A percentile compares a stretch with the other conserved stretches of the same genome.
phyloP scores from a whole-genome alignment of 306 rosid species.

The Castanopsis chinensis region DNA sequence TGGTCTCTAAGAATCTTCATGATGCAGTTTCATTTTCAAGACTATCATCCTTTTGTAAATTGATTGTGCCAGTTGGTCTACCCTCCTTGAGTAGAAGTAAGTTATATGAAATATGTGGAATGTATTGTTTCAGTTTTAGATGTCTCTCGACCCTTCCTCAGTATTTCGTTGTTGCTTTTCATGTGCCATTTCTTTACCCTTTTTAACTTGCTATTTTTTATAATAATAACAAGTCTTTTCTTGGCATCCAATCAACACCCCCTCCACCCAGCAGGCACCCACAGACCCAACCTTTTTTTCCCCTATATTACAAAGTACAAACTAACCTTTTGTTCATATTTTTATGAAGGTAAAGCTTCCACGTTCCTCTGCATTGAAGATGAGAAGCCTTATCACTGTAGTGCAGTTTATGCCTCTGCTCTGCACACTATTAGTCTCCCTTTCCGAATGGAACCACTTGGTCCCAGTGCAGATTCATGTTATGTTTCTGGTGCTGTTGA shows the following conservation, averaged over 20 bases:
- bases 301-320: constrained; percentile 14
- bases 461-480: constrained; percentile 53
- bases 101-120: constrained; percentile 19
- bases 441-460: constrained; percentile 69
- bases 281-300: neutral
- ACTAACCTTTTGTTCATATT: constrained; percentile 14
- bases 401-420: constrained; percentile 82
- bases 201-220: neutral
- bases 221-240: no score
- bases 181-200: constrained; percentile 10
- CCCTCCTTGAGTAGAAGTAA: constrained; percentile 72
- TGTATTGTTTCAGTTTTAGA: neutral
- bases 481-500: constrained; percentile 66
- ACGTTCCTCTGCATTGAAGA: constrained; percentile 55
- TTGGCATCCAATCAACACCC: neutral
- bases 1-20: constrained; percentile 64
- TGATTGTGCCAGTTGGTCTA: constrained; percentile 76
- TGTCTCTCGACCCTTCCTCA: constrained; percentile 13
- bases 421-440: constrained; percentile 80
- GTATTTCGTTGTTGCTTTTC: constrained; percentile 15
- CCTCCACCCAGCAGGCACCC: neutral
- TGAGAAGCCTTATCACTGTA: constrained; percentile 71
- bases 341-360: constrained; percentile 69
- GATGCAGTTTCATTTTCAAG: constrained; percentile 83
- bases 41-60: constrained; percentile 69